Evolutionary conservation across 257 asterid species (phyloP).

Genomic region (Capsicum chinense): DNA sequence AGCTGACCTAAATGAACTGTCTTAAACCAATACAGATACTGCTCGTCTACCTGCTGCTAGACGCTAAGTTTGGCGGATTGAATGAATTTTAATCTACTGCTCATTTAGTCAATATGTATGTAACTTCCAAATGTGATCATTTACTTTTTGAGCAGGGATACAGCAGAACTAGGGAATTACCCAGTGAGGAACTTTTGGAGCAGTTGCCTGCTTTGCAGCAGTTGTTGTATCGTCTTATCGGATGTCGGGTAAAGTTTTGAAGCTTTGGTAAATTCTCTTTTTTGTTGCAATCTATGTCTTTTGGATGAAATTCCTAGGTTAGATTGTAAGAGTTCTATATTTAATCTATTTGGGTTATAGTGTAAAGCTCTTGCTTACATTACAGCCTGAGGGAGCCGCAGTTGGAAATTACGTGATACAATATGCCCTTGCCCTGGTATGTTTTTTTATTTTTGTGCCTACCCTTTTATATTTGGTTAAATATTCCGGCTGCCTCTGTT

Average conservation of each 20-base stretch:
- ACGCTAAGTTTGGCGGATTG: neutral
- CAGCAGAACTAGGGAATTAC: constrained; percentile 90
- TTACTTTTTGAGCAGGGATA: constrained; percentile 63
- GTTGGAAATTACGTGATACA: constrained; percentile 76
- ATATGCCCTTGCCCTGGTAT: constrained; percentile 92
- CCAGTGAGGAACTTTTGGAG: constrained; percentile 82
- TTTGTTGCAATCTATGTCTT: neutral
- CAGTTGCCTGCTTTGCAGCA: constrained; percentile 96
- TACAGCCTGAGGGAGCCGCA: constrained; percentile 99
- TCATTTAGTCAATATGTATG: constrained; percentile 19
- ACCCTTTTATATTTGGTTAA: neutral
- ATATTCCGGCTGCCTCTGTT: neutral
- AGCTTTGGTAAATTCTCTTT: constrained; percentile 29
- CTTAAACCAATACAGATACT: neutral
- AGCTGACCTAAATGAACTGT: neutral
- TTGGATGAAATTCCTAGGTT: neutral
- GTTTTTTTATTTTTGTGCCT: constrained; percentile 27
- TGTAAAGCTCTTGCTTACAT: constrained; percentile 30
- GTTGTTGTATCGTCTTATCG: constrained; percentile 85
- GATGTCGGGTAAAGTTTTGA: constrained; percentile 77
- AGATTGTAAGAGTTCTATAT: constrained; percentile 21
- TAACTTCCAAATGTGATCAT: constrained; percentile 30
- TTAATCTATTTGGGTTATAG: constrained; percentile 16
- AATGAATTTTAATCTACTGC: neutral
- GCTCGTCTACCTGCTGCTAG: constrained; percentile 16